Base-by-base conservation (phyloP, 2,329 filamentous ascomycete species). In the Diplodia seriata region DNA sequence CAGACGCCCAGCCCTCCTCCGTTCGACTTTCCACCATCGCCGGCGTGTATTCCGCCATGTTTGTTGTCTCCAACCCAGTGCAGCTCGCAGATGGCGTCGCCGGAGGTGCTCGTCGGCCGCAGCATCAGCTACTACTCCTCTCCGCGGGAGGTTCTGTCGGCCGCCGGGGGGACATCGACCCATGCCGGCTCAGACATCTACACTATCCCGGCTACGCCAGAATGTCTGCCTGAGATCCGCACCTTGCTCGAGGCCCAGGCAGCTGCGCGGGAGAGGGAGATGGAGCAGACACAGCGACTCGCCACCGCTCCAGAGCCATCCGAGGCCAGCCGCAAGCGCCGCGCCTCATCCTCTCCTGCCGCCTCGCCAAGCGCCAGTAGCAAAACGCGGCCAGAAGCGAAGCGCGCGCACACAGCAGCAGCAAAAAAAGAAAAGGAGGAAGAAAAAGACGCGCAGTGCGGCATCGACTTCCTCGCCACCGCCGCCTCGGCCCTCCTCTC, bases 201-300 rank as follows among this genome's bases (percentile, higher is more conserved):
- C 26, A 61, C 57, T 18, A 61, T 61, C 29, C 57, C 57, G 5
- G 40, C 40, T 3, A 61, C 57, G 23, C 57, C 57, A 23, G 57
- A 61, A 7, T 61, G 57, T 29, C 18, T 61, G 8, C 57, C 57
- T 2, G 57, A 61, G 57, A 31, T 49, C 2, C 26, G 26, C 4
- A n/a, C 29, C 8, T 5, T 49, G n/a, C 40, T 49, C 15, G 26
- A 33, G 1, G 40, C 23, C 3, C 57, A 50, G 31, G 40, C 57
- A 8, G 57, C 40, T 3, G 36, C 38, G 14, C 56, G 26, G 4
- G 20, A 59, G 38, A 12, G 20, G 14, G 36, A 26, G 20, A 15
- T 3, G 12, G 31, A 29, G 5, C 38, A 18, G 36, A 9, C 40
- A 15, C 40, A 43, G 12, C 55, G 18, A 15, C 9, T 8, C 12